These are phyloP conservation scores for Clonostachys chloroleuca DNA, from an alignment of 2,329 filamentous ascomycete genomes.

Conservation along the genomic window DNA sequence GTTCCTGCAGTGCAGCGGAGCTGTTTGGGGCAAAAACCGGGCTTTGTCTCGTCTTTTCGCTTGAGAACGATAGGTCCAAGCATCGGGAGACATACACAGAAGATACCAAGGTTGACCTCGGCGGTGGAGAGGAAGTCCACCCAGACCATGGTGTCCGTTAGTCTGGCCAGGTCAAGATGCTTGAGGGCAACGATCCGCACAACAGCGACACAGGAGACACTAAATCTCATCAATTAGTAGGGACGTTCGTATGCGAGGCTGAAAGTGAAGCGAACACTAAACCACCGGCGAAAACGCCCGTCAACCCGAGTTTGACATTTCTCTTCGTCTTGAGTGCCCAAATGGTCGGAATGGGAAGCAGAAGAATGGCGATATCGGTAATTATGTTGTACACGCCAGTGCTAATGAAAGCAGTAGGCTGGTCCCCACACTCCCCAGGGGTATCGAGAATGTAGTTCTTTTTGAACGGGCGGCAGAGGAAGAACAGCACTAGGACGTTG, in stretches of 20 bases:
- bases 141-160: constrained; percentile 12
- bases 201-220: constrained; percentile 12
- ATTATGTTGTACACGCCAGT: constrained; percentile 31
- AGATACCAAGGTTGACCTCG: constrained; percentile 10
- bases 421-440: constrained; percentile 25
- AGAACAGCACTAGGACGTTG: constrained; percentile 15
- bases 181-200: constrained; percentile 1
- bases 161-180: constrained; percentile 12
- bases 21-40: too few species aligned
- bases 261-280: constrained; percentile 11
- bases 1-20: too few species aligned
- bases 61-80: constrained; percentile 3
- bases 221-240: neutral
- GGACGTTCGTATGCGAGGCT: neutral
- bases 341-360: constrained; percentile 28
- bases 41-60: too few species aligned
- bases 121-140: constrained; percentile 11
- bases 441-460: constrained; percentile 15
- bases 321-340: constrained; percentile 23
- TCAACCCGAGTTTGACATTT: constrained; percentile 18
- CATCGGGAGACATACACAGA: constrained; percentile 13
- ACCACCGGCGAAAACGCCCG: constrained; percentile 18
- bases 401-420: constrained; percentile 28
- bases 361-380: constrained; percentile 28
- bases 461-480: constrained; percentile 15